phyloP scores from a whole-genome alignment of 805 yeast genomes.

The Nakazawaea populi region DNA sequence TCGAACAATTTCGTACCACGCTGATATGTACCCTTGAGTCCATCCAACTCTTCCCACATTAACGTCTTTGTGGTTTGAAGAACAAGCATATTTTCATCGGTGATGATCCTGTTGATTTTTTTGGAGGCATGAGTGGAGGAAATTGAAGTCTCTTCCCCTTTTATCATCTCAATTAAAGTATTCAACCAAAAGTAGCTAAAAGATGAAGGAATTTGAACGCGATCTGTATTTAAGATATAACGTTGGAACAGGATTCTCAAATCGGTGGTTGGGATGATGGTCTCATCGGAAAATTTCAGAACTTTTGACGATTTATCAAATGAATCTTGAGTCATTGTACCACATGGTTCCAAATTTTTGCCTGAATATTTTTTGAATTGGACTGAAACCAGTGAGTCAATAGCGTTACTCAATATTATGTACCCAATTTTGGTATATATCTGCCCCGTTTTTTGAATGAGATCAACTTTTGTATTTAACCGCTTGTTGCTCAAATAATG shows the following conservation, averaged over 20 bases:
- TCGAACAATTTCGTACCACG: slow-evolving; percentile 53
- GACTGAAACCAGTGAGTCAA: background rate
- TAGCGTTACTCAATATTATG: background rate
- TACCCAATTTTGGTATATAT: background rate
- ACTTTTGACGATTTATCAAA: background rate
- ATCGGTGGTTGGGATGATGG: background rate
- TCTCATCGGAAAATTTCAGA: background rate
- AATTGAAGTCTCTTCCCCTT: too few relatives aligned
- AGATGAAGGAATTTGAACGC: background rate
- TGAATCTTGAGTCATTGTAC: background rate
- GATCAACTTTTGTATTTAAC: background rate
- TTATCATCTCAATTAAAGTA: background rate
- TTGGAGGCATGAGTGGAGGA: too few relatives aligned
- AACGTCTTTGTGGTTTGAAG: background rate
- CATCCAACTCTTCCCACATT: slow-evolving; percentile 57
- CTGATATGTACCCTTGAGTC: slow-evolving; percentile 53
- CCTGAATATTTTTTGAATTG: background rate
- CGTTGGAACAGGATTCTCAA: slow-evolving; percentile 4
- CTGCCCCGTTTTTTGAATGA: too few relatives aligned
- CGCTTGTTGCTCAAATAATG: slow-evolving; percentile 4
- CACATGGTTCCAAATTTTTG: background rate
- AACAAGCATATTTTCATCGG: background rate
- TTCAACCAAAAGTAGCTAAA: slow-evolving; percentile 6
- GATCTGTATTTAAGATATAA: background rate
- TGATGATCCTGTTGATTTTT: background rate